A percentile compares a stretch with the other conserved stretches of the same genome.
Evolutionary conservation across 371 early-diverging fungal genomes (phyloP).

Genomic region (Mortierella sp.): DNA sequence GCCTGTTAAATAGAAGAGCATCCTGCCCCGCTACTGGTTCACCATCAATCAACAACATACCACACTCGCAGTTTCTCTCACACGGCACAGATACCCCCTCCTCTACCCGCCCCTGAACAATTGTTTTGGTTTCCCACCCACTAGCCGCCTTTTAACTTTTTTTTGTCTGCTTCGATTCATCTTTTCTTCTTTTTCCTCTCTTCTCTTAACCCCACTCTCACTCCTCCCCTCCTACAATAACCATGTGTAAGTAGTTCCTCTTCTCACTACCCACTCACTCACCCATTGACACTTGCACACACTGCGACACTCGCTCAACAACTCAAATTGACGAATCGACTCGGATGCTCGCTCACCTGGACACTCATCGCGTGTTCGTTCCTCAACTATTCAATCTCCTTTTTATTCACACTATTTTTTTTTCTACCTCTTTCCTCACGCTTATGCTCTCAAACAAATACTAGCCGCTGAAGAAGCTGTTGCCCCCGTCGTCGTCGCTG

Average conservation of each 20-base stretch:
- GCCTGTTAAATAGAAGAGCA: neutral
- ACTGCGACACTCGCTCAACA: neutral
- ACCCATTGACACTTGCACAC: neutral
- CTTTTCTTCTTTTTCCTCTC: neutral
- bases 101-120: neutral
- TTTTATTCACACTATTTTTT: constrained; percentile 10
- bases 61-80: neutral
- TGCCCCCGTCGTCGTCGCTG: constrained; percentile 8
- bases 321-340: neutral
- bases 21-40: neutral
- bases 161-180: constrained; percentile 7
- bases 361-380: neutral
- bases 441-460: neutral
- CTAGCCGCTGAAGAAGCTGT: constrained; percentile 41
- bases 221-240: neutral
- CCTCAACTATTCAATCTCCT: constrained; percentile 2
- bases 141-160: no score
- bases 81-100: neutral
- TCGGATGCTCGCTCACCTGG: neutral
- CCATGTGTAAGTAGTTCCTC: neutral
- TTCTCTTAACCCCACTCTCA: neutral
- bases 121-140: constrained; percentile 21
- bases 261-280: neutral
- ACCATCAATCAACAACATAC: neutral
- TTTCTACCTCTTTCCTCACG: neutral